Evolutionary conservation across 352 stramenopile genomes (phyloP), one percentile per base, ranked within the genome.

Genomic region (Globisporangium cederbergense): DNA sequence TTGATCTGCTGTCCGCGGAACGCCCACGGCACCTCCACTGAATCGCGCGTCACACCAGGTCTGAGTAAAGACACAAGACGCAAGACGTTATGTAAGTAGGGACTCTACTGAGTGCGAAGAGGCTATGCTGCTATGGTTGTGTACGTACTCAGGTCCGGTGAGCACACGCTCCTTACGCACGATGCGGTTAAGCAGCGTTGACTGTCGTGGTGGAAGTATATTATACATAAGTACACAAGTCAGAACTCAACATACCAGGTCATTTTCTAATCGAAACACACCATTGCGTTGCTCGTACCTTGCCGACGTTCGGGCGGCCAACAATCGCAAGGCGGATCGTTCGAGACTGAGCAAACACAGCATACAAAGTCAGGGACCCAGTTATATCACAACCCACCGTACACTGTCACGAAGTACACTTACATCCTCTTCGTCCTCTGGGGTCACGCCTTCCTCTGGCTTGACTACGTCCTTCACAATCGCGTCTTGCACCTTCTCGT

Each of bases 271-370:
- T 1, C 13, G 20, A 42, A 43, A 30, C 14, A 36, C n/a, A 42
- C 13, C 9, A 20, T 45, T 30, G 30, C 22, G 1, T 28, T 58
- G 4, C n/a, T 5, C 8, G 16, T 25, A 77, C 70, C 57, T 89
- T 91, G 73, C 85, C 85, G 13, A 93, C 85, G 51, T 93, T 93
- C 0, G 85, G 85, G 9, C 85, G 81, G 1, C 85, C 85, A 0
- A 93, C 85, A 56, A 93, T 93, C 30, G 85, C 85, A 20, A 93
- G 71, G 43, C 90, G 90, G 64, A 93, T 89, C 11, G 75, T 73
- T 18, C 80, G 82, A 11, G 72, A 70, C 82, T 91, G 64, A 25
- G 4, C 9, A 62, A 30, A 40, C 22, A 20, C 8, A 70, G 63
- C 16, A 59, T 4, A 59, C 4, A 42, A 67, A 9, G 5, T 57